phyloP scores from a whole-genome alignment of 1,284 basidiomycete genomes.

The Paramarasmius palmivorus region DNA sequence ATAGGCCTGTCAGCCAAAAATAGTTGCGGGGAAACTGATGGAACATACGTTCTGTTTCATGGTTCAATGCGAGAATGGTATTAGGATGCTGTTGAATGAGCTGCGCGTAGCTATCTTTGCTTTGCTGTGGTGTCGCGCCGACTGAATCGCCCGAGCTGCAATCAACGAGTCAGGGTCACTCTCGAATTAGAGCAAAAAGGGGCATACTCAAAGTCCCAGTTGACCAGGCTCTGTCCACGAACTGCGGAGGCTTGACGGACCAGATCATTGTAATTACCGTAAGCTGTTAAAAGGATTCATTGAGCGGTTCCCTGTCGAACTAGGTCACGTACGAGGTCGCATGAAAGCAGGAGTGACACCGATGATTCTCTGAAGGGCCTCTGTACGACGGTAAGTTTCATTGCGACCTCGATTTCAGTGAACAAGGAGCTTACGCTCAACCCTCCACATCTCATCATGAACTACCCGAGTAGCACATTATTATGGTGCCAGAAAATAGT shows the following conservation, averaged over 20 bases:
- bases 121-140: conserved; percentile 32
- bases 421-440: conserved; percentile 19
- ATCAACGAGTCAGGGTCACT: neutral
- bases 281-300: conserved; percentile 23
- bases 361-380: conserved; percentile 32
- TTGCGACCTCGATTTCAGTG: too few species aligned
- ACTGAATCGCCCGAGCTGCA: conserved; percentile 38
- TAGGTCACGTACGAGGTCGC: conserved; percentile 24
- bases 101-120: conserved; percentile 29
- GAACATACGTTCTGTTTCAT: conserved; percentile 37
- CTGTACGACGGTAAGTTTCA: conserved; percentile 11
- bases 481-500: too few species aligned
- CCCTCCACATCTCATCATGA: conserved; percentile 24
- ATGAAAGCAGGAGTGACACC: conserved; percentile 36
- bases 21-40: neutral
- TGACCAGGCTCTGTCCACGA: conserved; percentile 37
- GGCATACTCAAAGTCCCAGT: conserved; percentile 47
- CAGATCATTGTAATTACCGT: conserved; percentile 40
- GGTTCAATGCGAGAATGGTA: conserved; percentile 44
- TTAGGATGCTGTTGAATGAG: conserved; percentile 32
- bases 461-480: conserved; percentile 8
- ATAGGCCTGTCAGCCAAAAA: neutral
- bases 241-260: conserved; percentile 29
- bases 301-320: neutral
- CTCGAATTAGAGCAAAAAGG: neutral